phyloP scores from a whole-genome alignment of 169 alveolate genomes.

The Perkinsus chesapeaki region DNA sequence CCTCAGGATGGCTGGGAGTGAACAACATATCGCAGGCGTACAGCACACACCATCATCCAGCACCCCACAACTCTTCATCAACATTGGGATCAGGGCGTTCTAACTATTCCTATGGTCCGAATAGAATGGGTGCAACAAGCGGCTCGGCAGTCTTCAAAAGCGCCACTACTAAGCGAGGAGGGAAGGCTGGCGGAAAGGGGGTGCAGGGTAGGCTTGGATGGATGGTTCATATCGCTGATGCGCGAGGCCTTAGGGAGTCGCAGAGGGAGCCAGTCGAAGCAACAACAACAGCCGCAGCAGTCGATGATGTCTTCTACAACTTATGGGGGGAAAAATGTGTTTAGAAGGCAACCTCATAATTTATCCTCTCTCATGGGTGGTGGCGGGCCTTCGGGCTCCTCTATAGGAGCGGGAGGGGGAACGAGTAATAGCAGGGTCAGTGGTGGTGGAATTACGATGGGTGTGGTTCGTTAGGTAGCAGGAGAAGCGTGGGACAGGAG shows the following conservation, averaged over 20 bases:
- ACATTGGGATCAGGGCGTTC: background rate
- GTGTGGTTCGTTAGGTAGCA: no score
- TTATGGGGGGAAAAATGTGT: background rate
- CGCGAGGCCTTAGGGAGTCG: background rate
- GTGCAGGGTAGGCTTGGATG: background rate
- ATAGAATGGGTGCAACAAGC: background rate
- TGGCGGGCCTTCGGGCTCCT: background rate
- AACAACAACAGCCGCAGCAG: background rate
- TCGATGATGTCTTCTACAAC: background rate
- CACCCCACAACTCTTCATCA: background rate
- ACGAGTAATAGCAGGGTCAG: background rate
- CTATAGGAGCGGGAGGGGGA: background rate
- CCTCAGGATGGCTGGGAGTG: background rate
- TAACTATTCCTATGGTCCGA: background rate
- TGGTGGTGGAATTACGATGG: background rate
- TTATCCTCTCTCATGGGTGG: background rate
- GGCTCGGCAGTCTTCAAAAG: background rate
- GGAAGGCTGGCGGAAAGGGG: background rate
- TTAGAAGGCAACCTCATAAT: background rate
- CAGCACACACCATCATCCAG: background rate
- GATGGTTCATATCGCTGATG: no score
- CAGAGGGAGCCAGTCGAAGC: background rate
- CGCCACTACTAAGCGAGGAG: background rate
- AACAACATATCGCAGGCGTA: background rate
- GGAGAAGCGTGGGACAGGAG: no score